Percentiles rank a stretch among this genome's conserved stretches.
Evolutionary conservation across 1,284 basidiomycete species (phyloP).

Genomic region (Stereum hirsutum): DNA sequence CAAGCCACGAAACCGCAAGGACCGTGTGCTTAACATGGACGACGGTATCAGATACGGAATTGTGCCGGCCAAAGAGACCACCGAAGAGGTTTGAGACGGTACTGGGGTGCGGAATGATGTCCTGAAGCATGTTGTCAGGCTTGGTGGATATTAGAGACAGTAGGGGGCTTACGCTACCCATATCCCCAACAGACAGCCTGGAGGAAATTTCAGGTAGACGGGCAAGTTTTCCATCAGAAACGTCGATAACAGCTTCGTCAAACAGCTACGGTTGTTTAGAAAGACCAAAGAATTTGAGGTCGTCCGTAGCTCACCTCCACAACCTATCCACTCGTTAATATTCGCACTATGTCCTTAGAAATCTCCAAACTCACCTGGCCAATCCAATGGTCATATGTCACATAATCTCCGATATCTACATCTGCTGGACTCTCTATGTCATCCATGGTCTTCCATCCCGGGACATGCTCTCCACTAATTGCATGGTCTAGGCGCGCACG

Average conservation of each 20-base stretch:
- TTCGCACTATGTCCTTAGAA: too few relatives aligned
- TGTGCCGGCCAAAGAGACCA: constrained; percentile 32
- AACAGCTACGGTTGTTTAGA: constrained; percentile 47
- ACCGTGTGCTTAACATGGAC: constrained; percentile 73
- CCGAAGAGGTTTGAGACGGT: constrained; percentile 37
- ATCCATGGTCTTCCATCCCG: constrained; percentile 53
- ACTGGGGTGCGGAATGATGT: constrained; percentile 53
- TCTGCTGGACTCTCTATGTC: constrained; percentile 53
- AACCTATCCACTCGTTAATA: constrained; percentile 23
- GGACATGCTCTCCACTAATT: constrained; percentile 52
- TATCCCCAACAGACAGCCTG: constrained; percentile 62
- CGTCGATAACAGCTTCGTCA: constrained; percentile 73
- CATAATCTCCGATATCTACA: constrained; percentile 75
- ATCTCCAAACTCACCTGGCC: constrained; percentile 55
- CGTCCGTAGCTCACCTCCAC: constrained; percentile 36
- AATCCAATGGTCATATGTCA: constrained; percentile 80
- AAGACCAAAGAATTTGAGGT: constrained; percentile 2
- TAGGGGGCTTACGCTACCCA: constrained; percentile 42
- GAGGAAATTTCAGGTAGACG: constrained; percentile 70
- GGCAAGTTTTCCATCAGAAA: constrained; percentile 47
- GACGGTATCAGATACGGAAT: constrained; percentile 48
- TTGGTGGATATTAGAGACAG: neutral
- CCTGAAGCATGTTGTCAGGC: constrained; percentile 25
- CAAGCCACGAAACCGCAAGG: constrained; percentile 82
- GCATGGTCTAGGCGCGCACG: constrained; percentile 68